These are phyloP conservation scores for Myxozyma udenii DNA, from an alignment of 805 yeast genomes.

Conservation along the genomic window DNA sequence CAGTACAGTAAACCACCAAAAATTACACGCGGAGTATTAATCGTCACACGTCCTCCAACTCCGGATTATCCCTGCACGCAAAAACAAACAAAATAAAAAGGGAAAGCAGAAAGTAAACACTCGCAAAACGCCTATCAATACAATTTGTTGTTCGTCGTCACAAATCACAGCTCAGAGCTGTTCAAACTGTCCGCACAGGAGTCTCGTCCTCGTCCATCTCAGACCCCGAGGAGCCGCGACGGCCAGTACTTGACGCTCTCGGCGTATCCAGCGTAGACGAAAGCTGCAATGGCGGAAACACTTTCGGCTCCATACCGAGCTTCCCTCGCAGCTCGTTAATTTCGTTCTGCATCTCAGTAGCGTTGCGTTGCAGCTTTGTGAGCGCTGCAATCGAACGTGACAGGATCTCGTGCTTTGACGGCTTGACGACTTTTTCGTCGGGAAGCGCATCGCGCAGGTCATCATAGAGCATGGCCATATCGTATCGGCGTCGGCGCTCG, in stretches of 20 bases:
- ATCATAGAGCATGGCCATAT: constrained; percentile 32
- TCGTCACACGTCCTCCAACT: no score
- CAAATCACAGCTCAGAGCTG: no score
- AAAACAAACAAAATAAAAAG: no score
- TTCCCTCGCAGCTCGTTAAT: constrained; percentile 22
- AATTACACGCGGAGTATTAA: no score
- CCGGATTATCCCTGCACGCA: no score
- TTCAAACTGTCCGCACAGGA: no score
- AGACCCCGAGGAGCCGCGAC: constrained; percentile 14
- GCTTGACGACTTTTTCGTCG: constrained; percentile 30
- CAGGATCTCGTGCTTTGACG: constrained; percentile 32
- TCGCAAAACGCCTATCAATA: no score
- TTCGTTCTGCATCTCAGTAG: constrained; percentile 19
- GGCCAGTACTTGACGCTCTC: constrained; percentile 2
- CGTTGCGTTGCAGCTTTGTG: constrained; percentile 7
- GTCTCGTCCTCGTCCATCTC: constrained; percentile 13
- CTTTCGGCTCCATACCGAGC: constrained; percentile 23
- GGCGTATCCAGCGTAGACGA: background rate
- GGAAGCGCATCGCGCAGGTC: constrained; percentile 29
- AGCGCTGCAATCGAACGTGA: constrained; percentile 25
- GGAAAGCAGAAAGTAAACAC: no score
- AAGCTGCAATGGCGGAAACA: constrained; percentile 11
- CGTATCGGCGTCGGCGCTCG: constrained; percentile 32
- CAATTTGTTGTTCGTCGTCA: no score
- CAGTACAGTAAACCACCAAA: no score